phyloP scores from a whole-genome alignment of 805 yeast species.

The Saccharomyces paradoxus region DNA sequence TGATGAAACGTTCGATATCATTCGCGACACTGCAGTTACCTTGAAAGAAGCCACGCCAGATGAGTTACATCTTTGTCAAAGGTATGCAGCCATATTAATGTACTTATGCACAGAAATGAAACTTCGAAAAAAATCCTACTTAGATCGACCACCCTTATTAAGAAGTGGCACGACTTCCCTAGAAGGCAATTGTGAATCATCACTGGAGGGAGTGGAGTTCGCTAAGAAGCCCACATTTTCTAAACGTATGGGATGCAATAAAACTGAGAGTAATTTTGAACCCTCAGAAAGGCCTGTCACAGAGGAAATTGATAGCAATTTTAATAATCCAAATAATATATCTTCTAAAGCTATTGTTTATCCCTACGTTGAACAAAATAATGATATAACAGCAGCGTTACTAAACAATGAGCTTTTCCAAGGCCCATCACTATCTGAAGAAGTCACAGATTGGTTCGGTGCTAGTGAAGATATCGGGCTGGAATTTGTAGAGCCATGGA shows the following conservation, averaged over 20 bases:
- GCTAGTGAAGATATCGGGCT: conserved; percentile 44
- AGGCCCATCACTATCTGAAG: conserved; percentile 12
- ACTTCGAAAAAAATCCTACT: conserved; percentile 27
- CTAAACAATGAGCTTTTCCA: conserved; percentile 11
- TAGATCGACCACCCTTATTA: conserved; percentile 7
- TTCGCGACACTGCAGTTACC: conserved; percentile 65
- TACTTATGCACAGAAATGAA: conserved; percentile 71
- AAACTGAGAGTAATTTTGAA: background rate
- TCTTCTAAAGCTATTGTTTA: background rate
- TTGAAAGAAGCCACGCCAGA: conserved; percentile 82
- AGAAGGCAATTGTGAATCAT: background rate
- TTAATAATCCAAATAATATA: background rate
- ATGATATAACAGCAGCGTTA: conserved; percentile 10
- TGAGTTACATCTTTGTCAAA: conserved; percentile 72
- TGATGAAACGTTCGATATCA: conserved; percentile 59
- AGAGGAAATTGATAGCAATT: background rate
- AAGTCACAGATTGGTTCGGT: conserved; percentile 45
- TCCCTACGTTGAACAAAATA: background rate
- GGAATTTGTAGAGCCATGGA: conserved; percentile 68
- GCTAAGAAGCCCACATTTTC: background rate
- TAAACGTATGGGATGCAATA: background rate
- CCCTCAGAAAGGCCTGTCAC: background rate
- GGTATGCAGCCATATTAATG: conserved; percentile 71
- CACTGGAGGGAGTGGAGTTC: background rate
- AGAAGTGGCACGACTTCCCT: background rate